phyloP scores from a whole-genome alignment of 805 yeast species.

The Ogataea pilisensis region DNA sequence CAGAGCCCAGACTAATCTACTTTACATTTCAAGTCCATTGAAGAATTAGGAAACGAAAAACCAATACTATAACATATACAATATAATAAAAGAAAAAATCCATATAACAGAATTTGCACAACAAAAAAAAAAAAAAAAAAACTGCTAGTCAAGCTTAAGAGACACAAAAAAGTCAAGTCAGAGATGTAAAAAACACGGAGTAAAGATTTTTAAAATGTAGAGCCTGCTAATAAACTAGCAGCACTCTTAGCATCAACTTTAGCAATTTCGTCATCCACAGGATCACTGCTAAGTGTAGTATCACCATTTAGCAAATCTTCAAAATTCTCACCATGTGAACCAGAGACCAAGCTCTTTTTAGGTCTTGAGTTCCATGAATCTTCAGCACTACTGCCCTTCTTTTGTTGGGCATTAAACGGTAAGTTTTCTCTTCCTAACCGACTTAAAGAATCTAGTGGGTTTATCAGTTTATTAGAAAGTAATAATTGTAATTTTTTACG shows the following conservation, averaged over 20 bases:
- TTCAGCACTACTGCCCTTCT: conserved; percentile 1
- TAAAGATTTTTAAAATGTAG: conserved; percentile 48
- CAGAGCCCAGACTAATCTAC: too few species aligned
- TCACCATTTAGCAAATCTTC: conserved; percentile 10
- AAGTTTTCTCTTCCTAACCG: conserved; percentile 73
- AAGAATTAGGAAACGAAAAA: too few species aligned
- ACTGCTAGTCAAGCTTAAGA: too few species aligned
- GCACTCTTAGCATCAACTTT: conserved; percentile 79
- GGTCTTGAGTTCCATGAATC: conserved; percentile 35
- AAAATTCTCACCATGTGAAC: conserved; percentile 6
- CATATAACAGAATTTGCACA: neutral
- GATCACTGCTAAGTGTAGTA: conserved; percentile 3
- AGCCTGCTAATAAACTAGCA: conserved; percentile 72
- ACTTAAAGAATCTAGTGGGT: conserved; percentile 44
- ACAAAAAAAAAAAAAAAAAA: neutral
- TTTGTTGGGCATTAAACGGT: conserved; percentile 28
- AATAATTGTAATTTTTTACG: conserved; percentile 71
- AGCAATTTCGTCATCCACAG: conserved; percentile 29
- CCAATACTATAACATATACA: neutral
- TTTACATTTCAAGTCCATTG: too few species aligned
- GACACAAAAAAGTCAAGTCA: neutral
- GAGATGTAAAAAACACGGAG: neutral
- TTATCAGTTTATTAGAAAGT: conserved; percentile 47
- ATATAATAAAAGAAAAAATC: neutral
- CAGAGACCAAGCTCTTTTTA: conserved; percentile 23